phyloP scores from a whole-genome alignment of 148 eudicot genomes.

The Spergularia bocconei region DNA sequence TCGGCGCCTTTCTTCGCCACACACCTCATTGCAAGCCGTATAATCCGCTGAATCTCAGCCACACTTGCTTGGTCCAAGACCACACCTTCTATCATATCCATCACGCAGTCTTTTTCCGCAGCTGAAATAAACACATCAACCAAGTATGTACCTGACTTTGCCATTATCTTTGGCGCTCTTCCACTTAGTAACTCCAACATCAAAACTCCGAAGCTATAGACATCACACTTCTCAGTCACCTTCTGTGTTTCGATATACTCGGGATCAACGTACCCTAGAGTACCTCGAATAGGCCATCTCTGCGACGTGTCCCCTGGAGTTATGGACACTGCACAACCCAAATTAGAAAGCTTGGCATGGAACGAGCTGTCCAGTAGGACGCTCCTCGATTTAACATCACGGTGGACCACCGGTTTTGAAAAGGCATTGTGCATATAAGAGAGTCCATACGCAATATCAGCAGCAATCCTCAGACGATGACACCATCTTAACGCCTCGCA shows the following conservation, averaged over 20 bases:
- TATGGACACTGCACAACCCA: constrained; percentile 19
- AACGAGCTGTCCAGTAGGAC: constrained; percentile 17
- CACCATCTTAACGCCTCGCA: constrained; percentile 11
- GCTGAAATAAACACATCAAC: constrained; percentile 22
- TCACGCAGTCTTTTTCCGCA: constrained; percentile 4
- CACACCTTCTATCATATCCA: constrained; percentile 22
- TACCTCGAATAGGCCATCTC: constrained; percentile 4
- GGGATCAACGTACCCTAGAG: constrained; percentile 12
- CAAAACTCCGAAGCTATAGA: constrained; percentile 26
- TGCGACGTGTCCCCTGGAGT: constrained; percentile 8
- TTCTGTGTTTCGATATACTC: constrained; percentile 14
- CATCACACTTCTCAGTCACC: constrained; percentile 25
- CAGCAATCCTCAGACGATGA: constrained; percentile 19
- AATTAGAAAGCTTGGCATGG: constrained; percentile 20
- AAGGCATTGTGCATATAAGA: constrained; percentile 26
- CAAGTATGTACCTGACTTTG: constrained; percentile 9
- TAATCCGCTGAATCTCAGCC: constrained; percentile 8
- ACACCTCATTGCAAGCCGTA: constrained; percentile 22
- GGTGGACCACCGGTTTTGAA: constrained; percentile 18
- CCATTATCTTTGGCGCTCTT: neutral
- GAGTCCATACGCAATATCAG: constrained; percentile 24
- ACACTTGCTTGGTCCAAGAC: constrained; percentile 8
- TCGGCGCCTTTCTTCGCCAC: constrained; percentile 23
- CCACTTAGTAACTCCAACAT: constrained; percentile 16
- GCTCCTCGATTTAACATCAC: constrained; percentile 23